phyloP scores from a whole-genome alignment of 2,329 filamentous ascomycete genomes.

The Microdochium paspali region DNA sequence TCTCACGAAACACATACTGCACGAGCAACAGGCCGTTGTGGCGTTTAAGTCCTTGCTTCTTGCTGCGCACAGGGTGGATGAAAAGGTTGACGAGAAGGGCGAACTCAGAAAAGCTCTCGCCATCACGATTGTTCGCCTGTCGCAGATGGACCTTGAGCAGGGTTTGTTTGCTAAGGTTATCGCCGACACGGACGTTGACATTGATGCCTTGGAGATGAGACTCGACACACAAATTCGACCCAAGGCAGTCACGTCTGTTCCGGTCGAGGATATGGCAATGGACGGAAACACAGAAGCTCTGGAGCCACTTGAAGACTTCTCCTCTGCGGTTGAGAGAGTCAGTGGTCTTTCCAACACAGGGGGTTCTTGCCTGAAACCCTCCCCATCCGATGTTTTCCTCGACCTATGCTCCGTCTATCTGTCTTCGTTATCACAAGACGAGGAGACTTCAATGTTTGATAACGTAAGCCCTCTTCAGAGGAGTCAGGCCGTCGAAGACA shows the following conservation, averaged over 20 bases:
- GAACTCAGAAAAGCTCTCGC: conserved; percentile 55
- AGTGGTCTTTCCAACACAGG: conserved; percentile 9
- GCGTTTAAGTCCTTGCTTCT: conserved; percentile 57
- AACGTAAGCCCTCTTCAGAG: conserved; percentile 43
- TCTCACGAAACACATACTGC: conserved; percentile 49
- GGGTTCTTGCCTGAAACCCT: conserved; percentile 40
- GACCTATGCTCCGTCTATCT: conserved; percentile 49
- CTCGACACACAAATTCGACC: conserved; percentile 61
- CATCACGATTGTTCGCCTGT: conserved; percentile 56
- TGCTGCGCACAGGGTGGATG: conserved; percentile 47
- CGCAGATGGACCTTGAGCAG: conserved; percentile 48
- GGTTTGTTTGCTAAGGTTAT: conserved; percentile 56
- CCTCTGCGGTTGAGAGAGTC: conserved; percentile 13
- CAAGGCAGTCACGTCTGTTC: conserved; percentile 36
- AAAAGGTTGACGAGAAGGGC: conserved; percentile 42
- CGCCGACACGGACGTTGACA: conserved; percentile 57
- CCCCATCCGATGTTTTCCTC: conserved; percentile 42
- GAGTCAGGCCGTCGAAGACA: conserved; percentile 44
- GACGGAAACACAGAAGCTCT: conserved; percentile 16
- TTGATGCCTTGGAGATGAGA: conserved; percentile 66
- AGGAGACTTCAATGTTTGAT: conserved; percentile 41
- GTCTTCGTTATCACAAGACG: conserved; percentile 23
- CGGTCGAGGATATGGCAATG: conserved; percentile 43
- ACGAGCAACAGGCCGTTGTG: conserved; percentile 52
- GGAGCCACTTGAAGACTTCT: conserved; percentile 12